Conservation (phyloP, 1,284 basidiomycete species). For the Thecaphora thlaspeos region DNA sequence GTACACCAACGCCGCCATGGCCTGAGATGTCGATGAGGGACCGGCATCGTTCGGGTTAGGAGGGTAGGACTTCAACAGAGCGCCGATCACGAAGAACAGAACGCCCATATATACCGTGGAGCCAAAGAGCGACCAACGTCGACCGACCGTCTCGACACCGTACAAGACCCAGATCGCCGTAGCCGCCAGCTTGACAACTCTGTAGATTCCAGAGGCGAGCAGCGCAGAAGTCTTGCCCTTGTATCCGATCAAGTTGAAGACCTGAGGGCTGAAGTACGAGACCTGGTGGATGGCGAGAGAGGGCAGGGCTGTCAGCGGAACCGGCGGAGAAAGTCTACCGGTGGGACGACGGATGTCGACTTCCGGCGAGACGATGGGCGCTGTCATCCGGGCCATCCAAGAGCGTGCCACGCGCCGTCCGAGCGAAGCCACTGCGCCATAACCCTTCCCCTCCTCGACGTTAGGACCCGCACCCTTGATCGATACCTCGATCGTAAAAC, state of each 20-base stretch:
- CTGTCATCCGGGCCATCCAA: too few relatives aligned
- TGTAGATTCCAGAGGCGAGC: conserved; percentile 61
- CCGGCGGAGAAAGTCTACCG: too few relatives aligned
- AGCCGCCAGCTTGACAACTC: conserved; percentile 58
- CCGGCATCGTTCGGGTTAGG: neutral
- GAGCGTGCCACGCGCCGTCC: too few relatives aligned
- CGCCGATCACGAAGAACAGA: conserved; percentile 11
- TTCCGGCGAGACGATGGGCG: too few relatives aligned
- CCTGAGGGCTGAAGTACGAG: conserved; percentile 51
- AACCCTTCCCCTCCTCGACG: too few relatives aligned
- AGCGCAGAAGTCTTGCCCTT: conserved; percentile 59
- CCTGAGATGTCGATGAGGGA: conserved; percentile 1
- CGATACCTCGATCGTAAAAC: too few relatives aligned
- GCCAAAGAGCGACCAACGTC: conserved; percentile 53
- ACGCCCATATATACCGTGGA: conserved; percentile 13
- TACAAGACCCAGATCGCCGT: conserved; percentile 35
- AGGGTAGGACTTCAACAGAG: conserved; percentile 10
- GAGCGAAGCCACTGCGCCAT: too few relatives aligned
- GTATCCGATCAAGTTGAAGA: conserved; percentile 55
- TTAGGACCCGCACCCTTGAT: too few relatives aligned
- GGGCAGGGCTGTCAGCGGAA: too few relatives aligned
- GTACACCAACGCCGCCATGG: conserved; percentile 9
- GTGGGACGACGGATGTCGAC: too few relatives aligned
- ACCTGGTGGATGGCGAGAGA: neutral
- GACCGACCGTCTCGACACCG: conserved; percentile 15